Conservation (phyloP, 2,329 filamentous ascomycete genomes). For the Lasiodiplodia theobromae region DNA sequence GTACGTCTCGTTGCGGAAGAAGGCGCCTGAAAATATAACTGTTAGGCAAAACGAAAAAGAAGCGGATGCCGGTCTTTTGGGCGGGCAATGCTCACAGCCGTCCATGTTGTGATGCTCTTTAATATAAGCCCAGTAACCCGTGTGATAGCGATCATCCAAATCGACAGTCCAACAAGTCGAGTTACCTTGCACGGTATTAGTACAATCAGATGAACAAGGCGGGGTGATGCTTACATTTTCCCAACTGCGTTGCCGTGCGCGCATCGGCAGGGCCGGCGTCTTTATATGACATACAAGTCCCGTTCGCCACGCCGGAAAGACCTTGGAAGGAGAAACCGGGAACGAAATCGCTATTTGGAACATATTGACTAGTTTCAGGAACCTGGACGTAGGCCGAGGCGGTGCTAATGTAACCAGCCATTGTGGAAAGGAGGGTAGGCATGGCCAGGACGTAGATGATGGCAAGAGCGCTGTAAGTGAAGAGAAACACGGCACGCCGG, state of each 20-base stretch:
- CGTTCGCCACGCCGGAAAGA: neutral
- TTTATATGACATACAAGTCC: neutral
- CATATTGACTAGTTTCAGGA: neutral
- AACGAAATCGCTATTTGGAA: neutral
- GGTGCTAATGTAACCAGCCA: constrained; percentile 46
- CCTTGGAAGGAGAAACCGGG: neutral
- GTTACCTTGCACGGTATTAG: neutral
- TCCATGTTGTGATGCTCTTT: neutral
- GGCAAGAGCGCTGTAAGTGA: constrained; percentile 44
- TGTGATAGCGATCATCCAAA: too few species aligned
- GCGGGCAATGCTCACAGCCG: neutral
- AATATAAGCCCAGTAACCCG: neutral
- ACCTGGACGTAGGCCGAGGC: constrained; percentile 13
- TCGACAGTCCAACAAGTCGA: neutral
- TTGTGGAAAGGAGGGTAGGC: constrained; percentile 44
- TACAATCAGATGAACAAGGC: neutral
- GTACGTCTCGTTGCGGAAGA: neutral
- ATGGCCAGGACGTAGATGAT: constrained; percentile 41
- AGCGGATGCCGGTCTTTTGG: neutral
- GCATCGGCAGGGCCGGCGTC: neutral
- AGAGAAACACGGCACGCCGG: constrained; percentile 37
- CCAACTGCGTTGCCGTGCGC: neutral
- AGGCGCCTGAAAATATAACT: neutral
- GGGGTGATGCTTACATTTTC: neutral
- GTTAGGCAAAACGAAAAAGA: neutral